These are phyloP conservation scores for Clavispora asparagi DNA, from an alignment of 805 yeast genomes.

Conservation along the genomic window DNA sequence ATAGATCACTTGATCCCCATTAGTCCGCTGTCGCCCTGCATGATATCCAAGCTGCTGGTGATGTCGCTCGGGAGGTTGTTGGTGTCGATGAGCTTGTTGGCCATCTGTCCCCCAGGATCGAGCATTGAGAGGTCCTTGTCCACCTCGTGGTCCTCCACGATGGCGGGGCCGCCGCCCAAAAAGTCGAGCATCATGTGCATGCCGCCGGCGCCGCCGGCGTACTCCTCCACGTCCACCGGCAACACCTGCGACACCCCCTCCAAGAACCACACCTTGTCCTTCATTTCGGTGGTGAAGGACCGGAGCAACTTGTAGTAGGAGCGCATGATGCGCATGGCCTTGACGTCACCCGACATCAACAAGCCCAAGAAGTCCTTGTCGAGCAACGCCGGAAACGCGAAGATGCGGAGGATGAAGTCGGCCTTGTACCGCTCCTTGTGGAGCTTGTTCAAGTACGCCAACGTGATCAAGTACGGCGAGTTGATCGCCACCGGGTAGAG, in stretches of 20 bases:
- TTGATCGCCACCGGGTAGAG: slow-evolving; percentile 78
- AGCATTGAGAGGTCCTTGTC: slow-evolving; percentile 37
- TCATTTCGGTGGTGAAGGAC: slow-evolving; percentile 79
- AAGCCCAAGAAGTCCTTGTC: slow-evolving; percentile 75
- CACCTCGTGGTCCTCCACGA: slow-evolving; percentile 31
- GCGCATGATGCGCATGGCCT: slow-evolving; percentile 88
- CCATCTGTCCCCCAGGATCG: slow-evolving; percentile 41
- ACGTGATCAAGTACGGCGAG: slow-evolving; percentile 83
- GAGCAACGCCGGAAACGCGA: slow-evolving; percentile 88
- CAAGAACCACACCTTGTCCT: slow-evolving; percentile 87
- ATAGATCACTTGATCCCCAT: slow-evolving; percentile 27
- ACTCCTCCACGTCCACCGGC: slow-evolving; percentile 88
- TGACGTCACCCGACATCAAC: slow-evolving; percentile 76
- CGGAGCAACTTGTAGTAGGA: slow-evolving; percentile 79
- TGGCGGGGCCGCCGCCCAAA: slow-evolving; percentile 60
- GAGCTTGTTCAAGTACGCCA: slow-evolving; percentile 79
- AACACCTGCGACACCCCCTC: slow-evolving; percentile 79
- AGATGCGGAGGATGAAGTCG: slow-evolving; percentile 80
- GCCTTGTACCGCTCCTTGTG: slow-evolving; percentile 78
- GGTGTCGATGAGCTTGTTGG: slow-evolving; percentile 47
- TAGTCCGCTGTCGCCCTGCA: slow-evolving; percentile 43
- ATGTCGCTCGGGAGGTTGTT: slow-evolving; percentile 54
- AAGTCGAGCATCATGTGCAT: slow-evolving; percentile 90
- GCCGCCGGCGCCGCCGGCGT: slow-evolving; percentile 82
- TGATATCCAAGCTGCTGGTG: slow-evolving; percentile 45